Conservation (phyloP, 2,329 filamentous ascomycete genomes). For the Emmonsia crescens region DNA sequence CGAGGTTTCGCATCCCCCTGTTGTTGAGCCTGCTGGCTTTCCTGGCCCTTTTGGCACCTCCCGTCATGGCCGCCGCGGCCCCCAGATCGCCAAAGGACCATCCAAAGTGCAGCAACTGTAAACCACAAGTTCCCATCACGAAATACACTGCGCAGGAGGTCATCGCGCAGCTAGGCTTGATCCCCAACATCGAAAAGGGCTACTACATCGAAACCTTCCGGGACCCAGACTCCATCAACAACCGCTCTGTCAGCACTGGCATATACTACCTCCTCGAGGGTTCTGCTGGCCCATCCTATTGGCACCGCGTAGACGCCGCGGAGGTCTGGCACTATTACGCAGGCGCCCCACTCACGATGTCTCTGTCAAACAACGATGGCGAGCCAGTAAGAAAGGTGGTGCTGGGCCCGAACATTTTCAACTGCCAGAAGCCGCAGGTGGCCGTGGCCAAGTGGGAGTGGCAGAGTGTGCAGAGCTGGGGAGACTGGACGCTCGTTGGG, state of each 20-base stretch:
- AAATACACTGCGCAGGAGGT: neutral
- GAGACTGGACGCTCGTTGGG: neutral
- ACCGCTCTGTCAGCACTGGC: neutral
- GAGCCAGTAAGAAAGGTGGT: neutral
- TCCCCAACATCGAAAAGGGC: neutral
- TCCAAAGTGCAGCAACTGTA: neutral
- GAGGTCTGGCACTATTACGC: neutral
- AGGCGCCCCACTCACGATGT: neutral
- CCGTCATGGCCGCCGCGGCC: neutral
- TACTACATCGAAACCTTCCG: neutral
- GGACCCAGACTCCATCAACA: neutral
- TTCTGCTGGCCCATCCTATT: neutral
- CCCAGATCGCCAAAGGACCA: neutral
- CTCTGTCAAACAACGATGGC: neutral
- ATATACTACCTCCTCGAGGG: neutral
- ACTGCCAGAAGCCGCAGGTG: neutral
- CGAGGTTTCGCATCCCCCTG: neutral
- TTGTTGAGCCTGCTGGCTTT: neutral
- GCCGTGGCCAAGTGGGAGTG: neutral
- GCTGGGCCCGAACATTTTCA: neutral
- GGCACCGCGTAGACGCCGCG: neutral
- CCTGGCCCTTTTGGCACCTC: neutral
- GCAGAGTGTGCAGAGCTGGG: neutral
- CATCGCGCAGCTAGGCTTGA: neutral
- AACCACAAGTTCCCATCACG: neutral